Base-by-base conservation (phyloP, 805 yeast species). In the Ogataea henricii region DNA sequence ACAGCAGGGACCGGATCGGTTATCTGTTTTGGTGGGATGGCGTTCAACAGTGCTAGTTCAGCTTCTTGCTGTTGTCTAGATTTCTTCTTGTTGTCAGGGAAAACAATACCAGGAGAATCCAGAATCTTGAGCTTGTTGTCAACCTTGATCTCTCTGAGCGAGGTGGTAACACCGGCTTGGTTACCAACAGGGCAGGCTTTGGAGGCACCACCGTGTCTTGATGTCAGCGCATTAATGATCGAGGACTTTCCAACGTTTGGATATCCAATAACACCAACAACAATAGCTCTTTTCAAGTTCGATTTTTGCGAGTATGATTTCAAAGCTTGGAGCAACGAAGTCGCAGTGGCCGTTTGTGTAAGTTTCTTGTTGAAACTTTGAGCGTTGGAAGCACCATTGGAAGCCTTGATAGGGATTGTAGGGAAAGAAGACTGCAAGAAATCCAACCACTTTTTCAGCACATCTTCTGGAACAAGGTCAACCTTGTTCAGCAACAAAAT, bases 241-340 rank as follows among this genome's bases (percentile, higher is more conserved):
- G 97, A 89, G 2, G 97, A 90, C 67, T 91, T 91, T 61, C 98
- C 98, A 45, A 92, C 97, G 66, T 92, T 92, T 43, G 99, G 99
- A 71, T 90, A 92, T 14, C 99, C 99, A 56, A 92, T 87, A 35
- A 92, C 96, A 66, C 99, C 98, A 39, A 89, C 97, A 38, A 89
- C 79, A 48, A 91, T 85, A 12, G 96, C 82, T 66, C 98, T 83
- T 64, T 91, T 91, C 60, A 91, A 76, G 63, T 90, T 87, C 18
- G 90, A 79, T 67, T 87, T 86, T 54, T 79, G 77, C 17, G 98
- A 91, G 65, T 85, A 94, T 40, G 89, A 77, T 70, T 92, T 92
- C 59, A 92, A 79, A 10, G 96, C 83, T 53, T 84, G 86, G 56
- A 94, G 69, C 56, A 94, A 75, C 20, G 85, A 80, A 40, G 76